These are phyloP conservation scores for Amesomyces nigricolor DNA, from an alignment of 2,329 filamentous ascomycete genomes.

Conservation along the genomic window DNA sequence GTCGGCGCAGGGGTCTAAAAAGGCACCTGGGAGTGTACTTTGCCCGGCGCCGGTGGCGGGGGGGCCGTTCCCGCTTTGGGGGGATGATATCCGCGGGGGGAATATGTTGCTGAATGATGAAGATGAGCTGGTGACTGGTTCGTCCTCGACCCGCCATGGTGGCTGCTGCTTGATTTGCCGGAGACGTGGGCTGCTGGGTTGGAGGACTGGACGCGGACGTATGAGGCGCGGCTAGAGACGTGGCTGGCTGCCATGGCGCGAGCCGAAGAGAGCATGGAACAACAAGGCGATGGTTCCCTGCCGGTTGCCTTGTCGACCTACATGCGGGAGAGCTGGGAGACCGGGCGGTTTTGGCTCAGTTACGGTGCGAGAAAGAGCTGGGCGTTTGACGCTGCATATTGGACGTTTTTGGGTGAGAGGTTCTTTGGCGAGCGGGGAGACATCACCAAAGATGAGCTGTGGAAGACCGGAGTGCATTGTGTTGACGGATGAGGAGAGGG, in stretches of 20 bases:
- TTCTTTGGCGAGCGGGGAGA: slow-evolving; percentile 20
- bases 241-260: slow-evolving; percentile 32
- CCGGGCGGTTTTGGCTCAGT: slow-evolving; percentile 19
- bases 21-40: too few species aligned
- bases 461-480: slow-evolving; percentile 29
- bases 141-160: slow-evolving; percentile 31
- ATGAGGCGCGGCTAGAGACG: slow-evolving; percentile 30
- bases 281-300: background rate
- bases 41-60: background rate
- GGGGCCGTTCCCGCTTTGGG: slow-evolving; percentile 26
- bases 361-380: slow-evolving; percentile 19
- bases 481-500: slow-evolving; percentile 26
- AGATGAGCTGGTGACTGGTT: slow-evolving; percentile 30
- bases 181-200: slow-evolving; percentile 33
- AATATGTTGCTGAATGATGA: slow-evolving; percentile 30
- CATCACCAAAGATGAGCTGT: slow-evolving; percentile 22
- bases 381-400: slow-evolving; percentile 19
- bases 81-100: slow-evolving; percentile 32
- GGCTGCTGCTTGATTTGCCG: slow-evolving; percentile 31
- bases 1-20: slow-evolving; percentile 23
- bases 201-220: slow-evolving; percentile 29
- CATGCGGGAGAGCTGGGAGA: slow-evolving; percentile 22
- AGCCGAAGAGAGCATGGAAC: slow-evolving; percentile 25
- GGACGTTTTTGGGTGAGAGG: slow-evolving; percentile 18
- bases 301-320: slow-evolving; percentile 19